Base-by-base conservation (phyloP, 2,329 filamentous ascomycete genomes). In the Aschersonia sp. region DNA sequence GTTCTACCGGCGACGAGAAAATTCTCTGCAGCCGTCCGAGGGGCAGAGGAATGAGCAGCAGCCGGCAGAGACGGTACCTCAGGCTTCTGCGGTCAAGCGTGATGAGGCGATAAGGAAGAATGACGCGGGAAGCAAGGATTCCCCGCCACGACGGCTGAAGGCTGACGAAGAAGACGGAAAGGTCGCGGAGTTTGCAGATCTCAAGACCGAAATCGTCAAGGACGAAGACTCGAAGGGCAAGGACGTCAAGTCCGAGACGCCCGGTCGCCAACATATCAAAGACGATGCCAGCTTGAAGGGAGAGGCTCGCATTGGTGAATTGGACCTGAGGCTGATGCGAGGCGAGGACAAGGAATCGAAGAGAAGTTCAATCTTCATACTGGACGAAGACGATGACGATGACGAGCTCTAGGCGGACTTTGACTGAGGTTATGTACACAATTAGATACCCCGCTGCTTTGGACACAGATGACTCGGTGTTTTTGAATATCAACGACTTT, bases 1-100 rank as follows among this genome's bases (percentile, higher is more conserved):
- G 4, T 97, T 95, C 63, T 97, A 97, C 68, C 67, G 70, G 52
- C 72, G 71, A 54, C 72, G 89, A 52, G 73, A 79, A 58, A 73
- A 74, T 50, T 68, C 67, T 54, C 29, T 48, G 44, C 35, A 47
- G 30, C 10, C 32, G 14, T 41, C 37, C n/a, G 37, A 32, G 8
- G 51, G 58, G 41, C 55, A 53, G 22, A 48, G 49, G 9, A 42
- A 43, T 22, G 49, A 54, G 5, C 45, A 54, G 5, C 45, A 22
- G 31, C 22, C 11, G 3, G 41, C 43, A 8, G 43, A 32, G 10
- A 29, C 31, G 5, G 43, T 31, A 12, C 30, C 46, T 11, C 22
- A 48, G 9, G 40, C 30, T 22, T 32, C 9, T 22, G 22, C 4
- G 22, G 22, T 22, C 22, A 22, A 22, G 22, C 22, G 22, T 10